Evolutionary conservation across 345 rosid species (phyloP), one percentile per base, ranked within the genome.

Genomic region (Mangifera indica): DNA sequence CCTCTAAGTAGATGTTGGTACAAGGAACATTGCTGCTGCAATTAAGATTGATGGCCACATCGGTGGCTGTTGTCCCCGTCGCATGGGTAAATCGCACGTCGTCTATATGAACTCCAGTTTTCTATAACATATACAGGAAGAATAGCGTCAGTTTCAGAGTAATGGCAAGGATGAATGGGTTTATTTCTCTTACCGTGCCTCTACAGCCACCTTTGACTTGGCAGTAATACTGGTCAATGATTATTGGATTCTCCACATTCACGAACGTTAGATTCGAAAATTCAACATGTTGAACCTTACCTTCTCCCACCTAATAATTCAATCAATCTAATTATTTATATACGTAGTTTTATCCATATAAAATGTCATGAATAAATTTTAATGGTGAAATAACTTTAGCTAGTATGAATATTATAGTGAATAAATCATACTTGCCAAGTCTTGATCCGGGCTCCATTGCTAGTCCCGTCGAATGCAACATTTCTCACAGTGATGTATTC

Each of bases 371-470:
- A n/a, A n/a, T n/a, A n/a, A 29, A 29, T 29, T 1, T 29, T 29
- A 29, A 29, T 29, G 2, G 4, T 29, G 34, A 29, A 29, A 29
- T 29, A 29, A 29, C 34, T 29, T 4, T 29, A 29, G 37, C 37
- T 34, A 34, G 2, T 7, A 34, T 1, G 37, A 34, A 34, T 34
- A 34, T 34, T 34, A 34, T 17, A 12, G 15, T 37, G 13, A 9
- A 4, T 15, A 3, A 34, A 48, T 48, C 42, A 26, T 73, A 76
- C 81, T 73, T 76, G 80, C 85, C 76, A 77, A 10, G 85, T 81
- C 74, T 82, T 84, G 59, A 84, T 82, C 25, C 81, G 72, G 1
- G 32, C 81, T n/a, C 88, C 85, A 22, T 80, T 84, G 29, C 78
- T 78, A 20, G 81, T 67, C 37, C 6, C 6, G 37, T 29, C n/a